phyloP scores from a whole-genome alignment of 192 early-diverging fungal genomes.

The Coemansia erecta region DNA sequence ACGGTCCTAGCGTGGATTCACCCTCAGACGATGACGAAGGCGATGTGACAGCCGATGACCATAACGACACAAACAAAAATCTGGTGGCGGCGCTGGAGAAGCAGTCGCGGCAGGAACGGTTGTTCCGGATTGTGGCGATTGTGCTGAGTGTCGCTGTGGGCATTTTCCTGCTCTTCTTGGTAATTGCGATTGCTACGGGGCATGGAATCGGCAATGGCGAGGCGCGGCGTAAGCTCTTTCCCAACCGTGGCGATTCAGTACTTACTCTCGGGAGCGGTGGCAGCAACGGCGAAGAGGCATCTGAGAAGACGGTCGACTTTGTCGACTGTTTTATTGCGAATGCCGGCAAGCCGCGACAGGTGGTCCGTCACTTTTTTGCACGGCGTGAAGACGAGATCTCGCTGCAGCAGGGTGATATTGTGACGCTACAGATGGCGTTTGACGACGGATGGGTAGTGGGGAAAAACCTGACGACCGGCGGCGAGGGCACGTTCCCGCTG shows the following conservation, averaged over 20 bases:
- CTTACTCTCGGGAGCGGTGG: constrained; percentile 14
- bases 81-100: constrained; percentile 24
- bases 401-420: constrained; percentile 67
- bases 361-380: constrained; percentile 62
- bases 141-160: constrained; percentile 42
- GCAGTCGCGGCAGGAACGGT: constrained; percentile 35
- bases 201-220: constrained; percentile 7
- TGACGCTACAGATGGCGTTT: constrained; percentile 69
- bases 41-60: constrained; percentile 8
- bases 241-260: constrained; percentile 24
- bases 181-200: constrained; percentile 18
- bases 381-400: constrained; percentile 75
- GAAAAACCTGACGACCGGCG: constrained; percentile 65
- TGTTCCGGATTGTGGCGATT: constrained; percentile 37
- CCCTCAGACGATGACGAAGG: not conserved
- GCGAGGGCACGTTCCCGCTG: constrained; percentile 80
- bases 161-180: constrained; percentile 26
- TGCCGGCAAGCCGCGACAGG: constrained; percentile 45
- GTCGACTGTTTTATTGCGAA: constrained; percentile 44
- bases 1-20: constrained; percentile 4
- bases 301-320: constrained; percentile 34
- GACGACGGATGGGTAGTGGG: constrained; percentile 93
- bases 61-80: not conserved
- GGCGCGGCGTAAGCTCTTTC: not conserved
- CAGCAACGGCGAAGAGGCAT: constrained; percentile 11